phyloP scores from a whole-genome alignment of 1,284 basidiomycete genomes.

The Taiwanofungus camphoratus region DNA sequence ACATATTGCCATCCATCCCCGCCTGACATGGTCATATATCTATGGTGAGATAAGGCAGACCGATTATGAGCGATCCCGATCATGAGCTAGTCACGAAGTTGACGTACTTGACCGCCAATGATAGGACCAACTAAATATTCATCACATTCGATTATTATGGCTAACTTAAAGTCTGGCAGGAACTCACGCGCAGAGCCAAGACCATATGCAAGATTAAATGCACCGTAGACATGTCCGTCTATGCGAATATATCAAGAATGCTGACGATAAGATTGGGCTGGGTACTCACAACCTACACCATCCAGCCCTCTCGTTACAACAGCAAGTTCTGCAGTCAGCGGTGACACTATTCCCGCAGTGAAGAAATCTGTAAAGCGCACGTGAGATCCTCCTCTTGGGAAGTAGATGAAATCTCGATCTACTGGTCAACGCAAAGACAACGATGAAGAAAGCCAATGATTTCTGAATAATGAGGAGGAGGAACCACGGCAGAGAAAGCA shows the following conservation, averaged over 20 bases:
- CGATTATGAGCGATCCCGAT: constrained; percentile 1
- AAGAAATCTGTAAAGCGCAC: constrained; percentile 46
- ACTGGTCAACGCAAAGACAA: constrained; percentile 55
- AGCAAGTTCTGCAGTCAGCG: constrained; percentile 60
- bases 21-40: constrained; percentile 49
- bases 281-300: constrained; percentile 60
- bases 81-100: background rate
- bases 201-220: constrained; percentile 65
- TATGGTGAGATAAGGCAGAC: too few species aligned
- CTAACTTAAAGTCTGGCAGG: too few species aligned
- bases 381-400: background rate
- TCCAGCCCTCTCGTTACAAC: constrained; percentile 45
- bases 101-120: constrained; percentile 55
- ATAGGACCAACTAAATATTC: constrained; percentile 53
- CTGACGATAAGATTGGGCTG: constrained; percentile 10
- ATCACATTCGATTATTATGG: background rate
- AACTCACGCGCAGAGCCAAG: constrained; percentile 48
- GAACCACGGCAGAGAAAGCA: constrained; percentile 64
- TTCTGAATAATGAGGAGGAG: constrained; percentile 47
- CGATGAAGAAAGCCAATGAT: constrained; percentile 56
- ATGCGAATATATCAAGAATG: background rate
- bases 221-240: constrained; percentile 65
- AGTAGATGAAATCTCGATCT: constrained; percentile 14
- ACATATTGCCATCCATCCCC: constrained; percentile 55
- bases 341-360: constrained; percentile 48